Base-by-base conservation (phyloP, 2,329 filamentous ascomycete species). In the Aureobasidium sp. region DNA sequence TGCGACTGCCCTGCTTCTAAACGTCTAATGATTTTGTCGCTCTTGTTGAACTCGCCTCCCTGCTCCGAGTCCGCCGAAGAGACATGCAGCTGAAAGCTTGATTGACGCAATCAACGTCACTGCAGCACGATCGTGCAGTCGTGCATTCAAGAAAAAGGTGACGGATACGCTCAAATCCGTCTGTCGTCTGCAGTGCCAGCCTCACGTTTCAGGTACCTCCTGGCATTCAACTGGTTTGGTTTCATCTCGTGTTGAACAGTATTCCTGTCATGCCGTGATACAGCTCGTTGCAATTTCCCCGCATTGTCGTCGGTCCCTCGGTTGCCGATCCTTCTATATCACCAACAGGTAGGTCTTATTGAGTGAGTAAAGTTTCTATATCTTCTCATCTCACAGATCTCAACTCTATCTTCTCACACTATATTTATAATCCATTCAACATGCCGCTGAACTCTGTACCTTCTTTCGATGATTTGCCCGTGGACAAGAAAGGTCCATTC, bases 401-500 rank as follows among this genome's bases (percentile, higher is more conserved):
- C 21, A 21, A 21, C 21, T 10, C 6, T 8, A 13, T 21, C n/a
- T 49, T 16, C 27, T 16, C 9, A 48, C 16, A 39, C 21, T 7
- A 11, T 21, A 44, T 30, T 42, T 50, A 14, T 21, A 29, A 34
- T 13, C 21, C 21, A 21, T 37, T 34, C 21, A 44, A 47, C 8
- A 63, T 58, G 45, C 42, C 58, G 14, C 16, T 8, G 21, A 48
- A 41, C 11, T 25, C 44, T 30, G 75, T 82, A 44, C 80, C 80
- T 16, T 68, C 72, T 30, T 82, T 80, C 68, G 75, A 77, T 14
- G 74, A 74, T 34, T 75, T 82, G 0, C 80, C 81, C 0, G 66
- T 82, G 29, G 72, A 77, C 57, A 73, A 77, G 64, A 73, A 68
- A 16, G 77, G 80, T 55, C 81, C 81, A n/a, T 74, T 73, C 36